Percentiles rank a stretch among this genome's conserved stretches.
Evolutionary conservation across 1,284 basidiomycete genomes (phyloP).

Genomic region (Rhodotorula sp.): DNA sequence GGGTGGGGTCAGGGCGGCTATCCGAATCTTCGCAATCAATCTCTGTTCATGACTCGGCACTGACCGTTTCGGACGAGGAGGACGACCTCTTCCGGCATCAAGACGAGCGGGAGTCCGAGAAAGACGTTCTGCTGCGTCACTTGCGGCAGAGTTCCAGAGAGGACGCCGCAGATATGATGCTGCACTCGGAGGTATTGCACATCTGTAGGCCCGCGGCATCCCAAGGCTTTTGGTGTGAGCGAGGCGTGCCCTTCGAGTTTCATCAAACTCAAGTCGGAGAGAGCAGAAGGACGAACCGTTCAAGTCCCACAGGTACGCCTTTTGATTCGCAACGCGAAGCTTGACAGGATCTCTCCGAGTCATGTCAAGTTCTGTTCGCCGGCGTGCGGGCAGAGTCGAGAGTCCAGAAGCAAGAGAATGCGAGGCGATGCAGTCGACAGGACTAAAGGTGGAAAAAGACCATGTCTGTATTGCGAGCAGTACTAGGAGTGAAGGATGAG

Average conservation of each 20-base stretch:
- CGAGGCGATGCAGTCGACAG: no score
- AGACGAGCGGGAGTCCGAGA: conserved; percentile 80
- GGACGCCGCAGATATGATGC: conserved; percentile 78
- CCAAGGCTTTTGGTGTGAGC: background rate
- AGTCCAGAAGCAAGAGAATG: no score
- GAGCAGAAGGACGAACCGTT: conserved; percentile 57
- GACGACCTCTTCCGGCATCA: conserved; percentile 90
- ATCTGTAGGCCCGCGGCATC: conserved; percentile 55
- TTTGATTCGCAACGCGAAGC: conserved; percentile 66
- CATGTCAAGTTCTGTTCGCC: background rate
- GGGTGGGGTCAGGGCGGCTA: background rate
- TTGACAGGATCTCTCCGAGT: conserved; percentile 15
- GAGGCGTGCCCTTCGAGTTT: background rate
- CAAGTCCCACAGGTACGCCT: conserved; percentile 73
- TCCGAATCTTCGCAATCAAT: background rate
- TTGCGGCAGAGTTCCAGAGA: conserved; percentile 88
- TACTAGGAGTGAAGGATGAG: no score
- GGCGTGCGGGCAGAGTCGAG: no score
- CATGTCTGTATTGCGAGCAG: no score
- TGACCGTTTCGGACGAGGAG: conserved; percentile 76
- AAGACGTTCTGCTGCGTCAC: conserved; percentile 96
- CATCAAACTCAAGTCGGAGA: background rate
- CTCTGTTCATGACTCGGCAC: conserved; percentile 33
- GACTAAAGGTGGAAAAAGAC: no score
- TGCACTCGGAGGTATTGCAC: conserved; percentile 71